These are phyloP conservation scores for Calendula officinalis DNA, from an alignment of 129 eudicot species.

Conservation along the genomic window DNA sequence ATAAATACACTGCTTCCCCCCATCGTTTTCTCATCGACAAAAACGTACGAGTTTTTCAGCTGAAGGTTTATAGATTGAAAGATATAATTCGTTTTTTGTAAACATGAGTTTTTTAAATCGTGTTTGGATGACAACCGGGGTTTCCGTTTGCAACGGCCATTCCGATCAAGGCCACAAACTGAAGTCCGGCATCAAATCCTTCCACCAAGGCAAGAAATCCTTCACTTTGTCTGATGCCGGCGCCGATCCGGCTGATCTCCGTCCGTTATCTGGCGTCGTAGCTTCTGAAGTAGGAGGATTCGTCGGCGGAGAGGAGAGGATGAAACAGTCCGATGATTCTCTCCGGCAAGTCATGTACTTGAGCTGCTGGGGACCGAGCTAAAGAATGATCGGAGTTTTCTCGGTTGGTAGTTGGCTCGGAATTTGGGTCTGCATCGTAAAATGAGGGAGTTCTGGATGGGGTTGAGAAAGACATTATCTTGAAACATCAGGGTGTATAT, in stretches of 20 bases:
- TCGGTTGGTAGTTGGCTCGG: not conserved
- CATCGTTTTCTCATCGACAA: too few relatives aligned
- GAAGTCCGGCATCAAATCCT: constrained; percentile 41
- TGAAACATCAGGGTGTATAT: constrained; percentile 11
- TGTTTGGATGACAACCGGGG: constrained; percentile 40
- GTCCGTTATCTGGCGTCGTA: constrained; percentile 33
- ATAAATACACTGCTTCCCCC: too few relatives aligned
- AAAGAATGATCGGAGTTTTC: constrained; percentile 36
- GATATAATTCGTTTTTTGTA: not conserved
- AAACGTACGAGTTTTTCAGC: too few relatives aligned
- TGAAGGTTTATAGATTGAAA: too few relatives aligned
- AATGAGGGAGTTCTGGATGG: not conserved
- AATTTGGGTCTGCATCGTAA: not conserved
- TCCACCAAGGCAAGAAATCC: constrained; percentile 35
- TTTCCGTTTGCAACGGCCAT: constrained; percentile 50
- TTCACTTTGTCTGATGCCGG: constrained; percentile 35
- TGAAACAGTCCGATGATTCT: constrained; percentile 44
- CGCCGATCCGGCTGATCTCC: constrained; percentile 35
- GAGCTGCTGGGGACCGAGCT: constrained; percentile 61
- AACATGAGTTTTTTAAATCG: constrained; percentile 41
- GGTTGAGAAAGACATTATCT: not conserved
- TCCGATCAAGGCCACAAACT: constrained; percentile 47
- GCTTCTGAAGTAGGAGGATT: constrained; percentile 35
- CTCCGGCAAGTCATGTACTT: constrained; percentile 55
- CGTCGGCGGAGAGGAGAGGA: constrained; percentile 28